phyloP scores from a whole-genome alignment of 371 early-diverging fungal species.

The Actinomucor elegans region DNA sequence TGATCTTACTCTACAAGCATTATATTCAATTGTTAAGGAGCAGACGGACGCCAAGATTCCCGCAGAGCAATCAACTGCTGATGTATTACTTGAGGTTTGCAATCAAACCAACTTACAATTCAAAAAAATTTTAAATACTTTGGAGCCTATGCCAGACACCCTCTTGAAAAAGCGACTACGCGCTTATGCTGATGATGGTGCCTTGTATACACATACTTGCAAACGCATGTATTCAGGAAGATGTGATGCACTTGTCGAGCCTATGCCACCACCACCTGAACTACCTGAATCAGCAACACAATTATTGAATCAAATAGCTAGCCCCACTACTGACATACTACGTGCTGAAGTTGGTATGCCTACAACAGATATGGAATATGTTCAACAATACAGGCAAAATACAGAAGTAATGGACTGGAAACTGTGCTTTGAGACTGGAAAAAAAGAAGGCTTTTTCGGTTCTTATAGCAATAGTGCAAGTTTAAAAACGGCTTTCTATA shows the following conservation, averaged over 20 bases:
- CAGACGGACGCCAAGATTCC: conserved; percentile 7
- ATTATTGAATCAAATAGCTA: conserved; percentile 14
- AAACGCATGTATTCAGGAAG: conserved; percentile 14
- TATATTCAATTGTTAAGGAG: conserved; percentile 16
- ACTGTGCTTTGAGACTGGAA: conserved; percentile 16
- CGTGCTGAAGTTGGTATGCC: conserved; percentile 16
- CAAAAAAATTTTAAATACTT: conserved; percentile 15
- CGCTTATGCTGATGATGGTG: conserved; percentile 20
- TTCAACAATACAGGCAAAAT: conserved; percentile 15
- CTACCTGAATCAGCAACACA: conserved; percentile 12
- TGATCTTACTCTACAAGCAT: conserved; percentile 10
- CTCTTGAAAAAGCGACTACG: conserved; percentile 16
- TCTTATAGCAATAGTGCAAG: conserved; percentile 11
- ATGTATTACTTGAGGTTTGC: conserved; percentile 17
- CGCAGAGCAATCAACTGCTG: conserved; percentile 13
- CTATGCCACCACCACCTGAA: conserved; percentile 21
- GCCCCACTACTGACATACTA: conserved; percentile 15
- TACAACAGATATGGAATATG: conserved; percentile 21
- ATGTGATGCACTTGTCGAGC: conserved; percentile 17
- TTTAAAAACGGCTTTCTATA: conserved; percentile 9
- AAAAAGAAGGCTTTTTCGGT: conserved; percentile 16
- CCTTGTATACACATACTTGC: conserved; percentile 15
- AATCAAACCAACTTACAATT: conserved; percentile 18
- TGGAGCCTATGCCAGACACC: conserved; percentile 16
- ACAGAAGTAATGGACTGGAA: conserved; percentile 15